These are phyloP conservation scores for Ensete glaucum DNA, from an alignment of 176 grass and related monocot genomes.

Conservation along the genomic window DNA sequence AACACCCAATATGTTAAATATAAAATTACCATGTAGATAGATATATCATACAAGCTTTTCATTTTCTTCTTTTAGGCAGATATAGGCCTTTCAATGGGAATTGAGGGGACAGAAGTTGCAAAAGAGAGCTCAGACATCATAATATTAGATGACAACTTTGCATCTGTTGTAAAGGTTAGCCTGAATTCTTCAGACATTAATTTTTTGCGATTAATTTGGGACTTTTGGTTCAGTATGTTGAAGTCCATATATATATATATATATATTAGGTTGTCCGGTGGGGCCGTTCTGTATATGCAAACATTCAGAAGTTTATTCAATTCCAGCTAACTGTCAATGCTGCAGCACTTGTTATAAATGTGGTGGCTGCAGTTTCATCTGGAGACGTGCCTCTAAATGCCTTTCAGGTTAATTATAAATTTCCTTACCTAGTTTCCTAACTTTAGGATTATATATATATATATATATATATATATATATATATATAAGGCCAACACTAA, in stretches of 20 bases:
- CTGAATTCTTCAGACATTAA: neutral
- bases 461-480: too few species aligned
- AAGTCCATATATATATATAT: slow-evolving; percentile 13
- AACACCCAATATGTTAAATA: neutral
- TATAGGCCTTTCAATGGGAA: slow-evolving; percentile 96
- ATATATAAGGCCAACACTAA: too few species aligned
- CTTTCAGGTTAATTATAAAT: slow-evolving; percentile 52
- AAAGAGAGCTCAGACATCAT: slow-evolving; percentile 99
- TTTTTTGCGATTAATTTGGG: neutral
- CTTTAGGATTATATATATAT: neutral
- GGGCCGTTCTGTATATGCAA: slow-evolving; percentile 93
- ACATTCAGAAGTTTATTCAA: slow-evolving; percentile 99
- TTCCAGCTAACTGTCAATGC: slow-evolving; percentile 98
- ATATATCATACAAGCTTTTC: slow-evolving; percentile 1
- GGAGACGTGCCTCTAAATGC: slow-evolving; percentile 94
- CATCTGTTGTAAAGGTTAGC: slow-evolving; percentile 88
- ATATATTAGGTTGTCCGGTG: slow-evolving; percentile 77
- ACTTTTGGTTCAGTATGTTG: slow-evolving; percentile 2
- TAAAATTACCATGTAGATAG: neutral
- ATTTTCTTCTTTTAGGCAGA: slow-evolving; percentile 65
- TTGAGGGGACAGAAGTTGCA: slow-evolving; percentile 96
- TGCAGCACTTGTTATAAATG: slow-evolving; percentile 94
- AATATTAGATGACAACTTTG: slow-evolving; percentile 96
- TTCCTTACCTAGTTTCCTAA: neutral
- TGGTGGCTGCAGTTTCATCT: slow-evolving; percentile 79